These are phyloP conservation scores for Penicillium turbatum DNA, from an alignment of 495 filamentous ascomycete species.

Conservation along the genomic window DNA sequence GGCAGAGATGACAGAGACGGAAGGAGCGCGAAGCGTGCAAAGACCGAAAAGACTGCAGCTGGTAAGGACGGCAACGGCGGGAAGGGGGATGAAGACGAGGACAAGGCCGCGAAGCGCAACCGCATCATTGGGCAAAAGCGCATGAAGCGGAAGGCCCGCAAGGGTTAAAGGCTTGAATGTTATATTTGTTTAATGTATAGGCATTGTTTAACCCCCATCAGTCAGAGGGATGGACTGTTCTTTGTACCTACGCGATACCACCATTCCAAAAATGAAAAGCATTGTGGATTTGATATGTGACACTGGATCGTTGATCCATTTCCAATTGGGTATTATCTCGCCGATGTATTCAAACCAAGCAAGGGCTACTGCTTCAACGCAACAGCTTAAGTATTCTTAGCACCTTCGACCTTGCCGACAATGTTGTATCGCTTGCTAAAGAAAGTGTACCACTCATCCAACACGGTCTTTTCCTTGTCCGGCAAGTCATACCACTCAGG, in stretches of 20 bases:
- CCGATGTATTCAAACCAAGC: neutral
- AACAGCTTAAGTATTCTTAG: conserved; percentile 29
- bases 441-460: conserved; percentile 92
- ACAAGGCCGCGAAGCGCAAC: conserved; percentile 57
- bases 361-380: neutral
- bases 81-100: conserved; percentile 38
- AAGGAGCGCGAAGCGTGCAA: conserved; percentile 10
- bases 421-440: conserved; percentile 96
- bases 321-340: conserved; percentile 10
- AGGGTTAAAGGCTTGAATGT: conserved; percentile 33
- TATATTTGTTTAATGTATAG: conserved; percentile 18
- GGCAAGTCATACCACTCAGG: conserved; percentile 80
- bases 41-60: conserved; percentile 1
- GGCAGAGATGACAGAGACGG: conserved; percentile 1
- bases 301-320: neutral
- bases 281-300: conserved; percentile 16
- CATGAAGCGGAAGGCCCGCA: conserved; percentile 51
- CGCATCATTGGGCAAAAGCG: conserved; percentile 67
- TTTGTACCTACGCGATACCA: conserved; percentile 19
- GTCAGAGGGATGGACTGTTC: neutral
- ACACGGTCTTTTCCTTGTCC: conserved; percentile 79
- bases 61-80: conserved; percentile 21
- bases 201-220: conserved; percentile 2
- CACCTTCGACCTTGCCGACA: conserved; percentile 67
- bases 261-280: conserved; percentile 19